A percentile compares a stretch with the other conserved stretches of the same genome.
phyloP scores from a whole-genome alignment of 345 rosid genomes.

The Gossypium ekmanianum region DNA sequence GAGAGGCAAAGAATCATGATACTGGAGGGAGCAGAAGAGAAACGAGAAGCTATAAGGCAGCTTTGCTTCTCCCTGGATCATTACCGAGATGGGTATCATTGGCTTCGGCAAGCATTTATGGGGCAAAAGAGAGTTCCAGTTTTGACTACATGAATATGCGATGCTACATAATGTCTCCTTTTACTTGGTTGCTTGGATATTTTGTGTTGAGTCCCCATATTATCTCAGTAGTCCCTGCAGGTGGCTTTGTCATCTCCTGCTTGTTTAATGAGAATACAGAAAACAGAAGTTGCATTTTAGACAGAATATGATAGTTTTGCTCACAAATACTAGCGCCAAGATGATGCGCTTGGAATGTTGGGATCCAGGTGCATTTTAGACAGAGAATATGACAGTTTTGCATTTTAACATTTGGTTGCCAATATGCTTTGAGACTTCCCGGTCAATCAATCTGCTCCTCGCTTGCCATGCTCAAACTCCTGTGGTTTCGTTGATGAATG shows the following conservation, averaged over 20 bases:
- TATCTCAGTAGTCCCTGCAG: neutral
- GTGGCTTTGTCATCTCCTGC: neutral
- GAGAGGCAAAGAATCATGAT: slow-evolving; percentile 41
- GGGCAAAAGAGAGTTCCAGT: slow-evolving; percentile 35
- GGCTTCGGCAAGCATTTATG: slow-evolving; percentile 43
- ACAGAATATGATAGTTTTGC: neutral
- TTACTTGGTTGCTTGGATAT: neutral
- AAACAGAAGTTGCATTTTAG: neutral
- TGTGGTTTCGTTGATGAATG: neutral
- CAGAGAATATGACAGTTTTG: neutral
- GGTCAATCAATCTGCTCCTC: neutral
- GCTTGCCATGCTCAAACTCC: neutral
- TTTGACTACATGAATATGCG: slow-evolving; percentile 21
- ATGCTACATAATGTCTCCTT: neutral
- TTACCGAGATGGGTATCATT: slow-evolving; percentile 42
- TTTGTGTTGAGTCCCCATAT: neutral
- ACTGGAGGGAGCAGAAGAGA: slow-evolving; percentile 58
- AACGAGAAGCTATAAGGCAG: slow-evolving; percentile 70
- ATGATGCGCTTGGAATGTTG: neutral
- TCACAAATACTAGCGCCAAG: neutral
- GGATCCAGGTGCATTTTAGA: neutral
- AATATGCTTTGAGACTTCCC: neutral
- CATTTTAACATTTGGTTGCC: neutral
- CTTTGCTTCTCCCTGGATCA: slow-evolving; percentile 67
- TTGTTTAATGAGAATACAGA: neutral